Percentiles rank a stretch among this genome's conserved stretches.
phyloP scores from a whole-genome alignment of 2,329 filamentous ascomycete species.

The Cordyceps farinosa region DNA sequence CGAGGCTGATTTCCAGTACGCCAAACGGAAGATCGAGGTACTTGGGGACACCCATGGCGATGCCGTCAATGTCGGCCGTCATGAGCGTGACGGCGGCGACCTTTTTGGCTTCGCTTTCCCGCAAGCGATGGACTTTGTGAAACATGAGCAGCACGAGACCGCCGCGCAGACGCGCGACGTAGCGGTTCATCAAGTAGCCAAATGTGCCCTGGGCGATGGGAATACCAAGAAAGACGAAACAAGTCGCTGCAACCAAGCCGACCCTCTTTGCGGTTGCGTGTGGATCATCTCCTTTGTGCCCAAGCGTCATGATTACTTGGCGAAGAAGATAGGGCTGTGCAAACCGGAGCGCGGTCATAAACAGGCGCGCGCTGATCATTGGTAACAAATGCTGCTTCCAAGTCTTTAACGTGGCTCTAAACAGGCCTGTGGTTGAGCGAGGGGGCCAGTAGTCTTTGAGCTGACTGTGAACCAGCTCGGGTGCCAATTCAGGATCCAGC shows the following conservation, averaged over 20 bases:
- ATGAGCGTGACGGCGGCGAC: not conserved
- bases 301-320: not conserved
- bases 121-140: conserved; percentile 37
- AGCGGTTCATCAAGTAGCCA: conserved; percentile 18
- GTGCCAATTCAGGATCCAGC: not conserved
- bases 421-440: not conserved
- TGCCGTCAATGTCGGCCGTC: not conserved
- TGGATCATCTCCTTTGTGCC: not conserved
- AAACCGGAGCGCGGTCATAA: not conserved
- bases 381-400: not conserved
- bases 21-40: not conserved
- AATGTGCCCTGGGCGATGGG: not conserved
- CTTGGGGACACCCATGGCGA: not conserved
- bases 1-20: not conserved
- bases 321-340: not conserved
- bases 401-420: not conserved
- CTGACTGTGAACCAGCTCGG: not conserved
- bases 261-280: no score
- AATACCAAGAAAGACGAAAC: not conserved
- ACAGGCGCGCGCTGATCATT: not conserved
- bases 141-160: conserved; percentile 44
- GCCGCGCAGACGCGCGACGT: conserved; percentile 31
- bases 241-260: not conserved
- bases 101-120: conserved; percentile 29
- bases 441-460: not conserved